A percentile compares a stretch with the other conserved stretches of the same genome.
Evolutionary conservation across 208 protist genomes (phyloP).

Genomic region (Leishmania aethiopica): DNA sequence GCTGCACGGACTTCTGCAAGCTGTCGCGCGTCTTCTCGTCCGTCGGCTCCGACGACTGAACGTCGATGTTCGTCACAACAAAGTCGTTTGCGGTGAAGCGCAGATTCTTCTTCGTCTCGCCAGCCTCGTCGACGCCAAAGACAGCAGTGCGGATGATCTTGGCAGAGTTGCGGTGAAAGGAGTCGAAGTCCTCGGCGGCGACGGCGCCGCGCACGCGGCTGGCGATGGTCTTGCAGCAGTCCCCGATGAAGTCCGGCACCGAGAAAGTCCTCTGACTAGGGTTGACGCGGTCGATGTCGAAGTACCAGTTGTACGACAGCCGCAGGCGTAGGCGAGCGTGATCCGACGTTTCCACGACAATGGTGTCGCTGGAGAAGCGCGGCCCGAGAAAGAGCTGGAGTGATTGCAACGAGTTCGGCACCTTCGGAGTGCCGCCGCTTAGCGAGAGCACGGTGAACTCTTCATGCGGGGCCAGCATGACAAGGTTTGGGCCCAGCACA

Average conservation of each 20-base stretch:
- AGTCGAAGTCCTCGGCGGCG: slow-evolving; percentile 94
- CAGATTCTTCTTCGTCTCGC: slow-evolving; percentile 60
- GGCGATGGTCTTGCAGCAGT: slow-evolving; percentile 97
- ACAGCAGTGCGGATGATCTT: slow-evolving; percentile 94
- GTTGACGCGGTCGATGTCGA: slow-evolving; percentile 74
- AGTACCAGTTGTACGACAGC: slow-evolving; percentile 98
- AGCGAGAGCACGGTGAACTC: slow-evolving; percentile 96
- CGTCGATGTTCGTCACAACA: slow-evolving; percentile 95
- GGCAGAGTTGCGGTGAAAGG: slow-evolving; percentile 97
- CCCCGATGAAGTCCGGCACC: slow-evolving; percentile 97
- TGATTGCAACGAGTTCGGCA: slow-evolving; percentile 91
- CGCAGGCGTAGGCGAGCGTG: slow-evolving; percentile 94
- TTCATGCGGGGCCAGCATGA: slow-evolving; percentile 96
- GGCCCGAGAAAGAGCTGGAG: slow-evolving; percentile 95
- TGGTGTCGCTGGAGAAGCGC: slow-evolving; percentile 94
- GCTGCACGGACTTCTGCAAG: slow-evolving; percentile 97
- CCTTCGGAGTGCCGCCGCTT: slow-evolving; percentile 93
- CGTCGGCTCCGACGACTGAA: slow-evolving; percentile 94
- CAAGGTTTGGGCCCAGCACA: slow-evolving; percentile 93
- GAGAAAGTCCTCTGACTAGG: slow-evolving; percentile 55
- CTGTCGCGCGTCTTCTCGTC: slow-evolving; percentile 94
- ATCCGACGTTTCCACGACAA: slow-evolving; percentile 96
- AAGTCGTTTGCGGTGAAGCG: slow-evolving; percentile 93
- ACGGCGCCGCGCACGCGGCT: slow-evolving; percentile 95
- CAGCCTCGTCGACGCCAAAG: slow-evolving; percentile 85